phyloP scores from a whole-genome alignment of 2,329 filamentous ascomycete genomes.

The Fusarium oligoseptatum region DNA sequence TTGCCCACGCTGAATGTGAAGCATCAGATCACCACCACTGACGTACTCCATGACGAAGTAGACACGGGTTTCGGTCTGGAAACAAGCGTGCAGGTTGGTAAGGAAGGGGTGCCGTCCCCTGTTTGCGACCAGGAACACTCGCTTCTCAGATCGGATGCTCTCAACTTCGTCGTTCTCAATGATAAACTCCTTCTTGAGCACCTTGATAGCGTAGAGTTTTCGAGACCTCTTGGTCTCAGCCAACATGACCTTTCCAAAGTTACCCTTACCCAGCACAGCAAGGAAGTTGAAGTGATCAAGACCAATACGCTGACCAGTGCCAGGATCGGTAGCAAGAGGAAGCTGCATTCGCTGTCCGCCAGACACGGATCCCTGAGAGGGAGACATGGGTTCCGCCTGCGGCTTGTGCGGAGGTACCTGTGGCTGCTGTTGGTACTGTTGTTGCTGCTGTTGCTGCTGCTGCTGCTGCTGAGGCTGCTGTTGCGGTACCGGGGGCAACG shows the following conservation, averaged over 20 bases:
- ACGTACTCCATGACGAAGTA: slow-evolving; percentile 99
- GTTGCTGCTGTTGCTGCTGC: slow-evolving; percentile 42
- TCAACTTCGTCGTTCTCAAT: slow-evolving; percentile 99
- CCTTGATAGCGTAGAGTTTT: slow-evolving; percentile 97
- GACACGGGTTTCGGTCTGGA: slow-evolving; percentile 97
- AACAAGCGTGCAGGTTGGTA: slow-evolving; percentile 94
- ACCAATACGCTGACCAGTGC: slow-evolving; percentile 87
- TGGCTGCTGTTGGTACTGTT: slow-evolving; percentile 56
- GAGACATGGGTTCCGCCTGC: slow-evolving; percentile 54
- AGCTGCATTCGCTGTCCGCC: slow-evolving; percentile 68
- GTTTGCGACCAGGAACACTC: slow-evolving; percentile 96
- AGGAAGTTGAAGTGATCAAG: slow-evolving; percentile 99
- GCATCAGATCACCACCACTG: slow-evolving; percentile 97
- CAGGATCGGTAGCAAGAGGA: slow-evolving; percentile 78
- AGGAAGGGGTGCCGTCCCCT: slow-evolving; percentile 97
- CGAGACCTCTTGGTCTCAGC: slow-evolving; percentile 95
- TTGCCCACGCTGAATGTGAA: slow-evolving; percentile 97
- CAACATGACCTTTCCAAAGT: slow-evolving; percentile 99
- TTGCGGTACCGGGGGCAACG: slow-evolving; percentile 49
- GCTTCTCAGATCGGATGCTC: slow-evolving; percentile 96
- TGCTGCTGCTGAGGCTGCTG: slow-evolving; percentile 51
- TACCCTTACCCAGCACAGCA: slow-evolving; percentile 97
- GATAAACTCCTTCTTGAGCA: slow-evolving; percentile 99
- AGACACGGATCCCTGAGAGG: slow-evolving; percentile 47
- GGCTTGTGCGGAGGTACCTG: slow-evolving; percentile 55